Conservation (phyloP, 768 basidiomycete species). For the Russula griseocarnosa region DNA sequence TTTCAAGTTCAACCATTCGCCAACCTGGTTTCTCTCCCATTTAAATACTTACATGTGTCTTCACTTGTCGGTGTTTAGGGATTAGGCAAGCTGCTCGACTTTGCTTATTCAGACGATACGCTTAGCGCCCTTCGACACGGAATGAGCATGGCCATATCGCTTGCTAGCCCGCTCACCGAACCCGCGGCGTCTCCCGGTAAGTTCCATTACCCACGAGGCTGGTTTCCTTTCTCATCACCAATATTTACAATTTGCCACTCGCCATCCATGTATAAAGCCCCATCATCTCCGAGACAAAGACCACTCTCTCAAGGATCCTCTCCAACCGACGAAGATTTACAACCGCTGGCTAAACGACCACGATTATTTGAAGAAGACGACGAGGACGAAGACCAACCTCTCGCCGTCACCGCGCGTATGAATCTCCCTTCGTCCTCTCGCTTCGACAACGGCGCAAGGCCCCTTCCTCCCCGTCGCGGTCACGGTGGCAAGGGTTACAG, state of each 20-base stretch:
- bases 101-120: slow-evolving; percentile 67
- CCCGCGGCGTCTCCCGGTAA: slow-evolving; percentile 52
- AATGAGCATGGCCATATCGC: slow-evolving; percentile 54
- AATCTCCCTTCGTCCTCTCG: slow-evolving; percentile 23
- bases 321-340: slow-evolving; percentile 56
- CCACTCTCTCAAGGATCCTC: slow-evolving; percentile 29
- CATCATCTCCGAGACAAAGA: slow-evolving; percentile 34
- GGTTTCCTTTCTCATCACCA: slow-evolving; percentile 25
- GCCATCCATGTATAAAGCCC: slow-evolving; percentile 30
- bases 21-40: slow-evolving; percentile 3
- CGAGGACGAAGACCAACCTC: slow-evolving; percentile 35
- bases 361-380: slow-evolving; percentile 28
- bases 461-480: slow-evolving; percentile 38
- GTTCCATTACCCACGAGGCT: slow-evolving; percentile 32
- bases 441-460: slow-evolving; percentile 32
- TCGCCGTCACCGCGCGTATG: slow-evolving; percentile 33
- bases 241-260: slow-evolving; percentile 16
- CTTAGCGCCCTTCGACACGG: slow-evolving; percentile 66
- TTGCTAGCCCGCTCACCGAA: slow-evolving; percentile 46
- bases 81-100: slow-evolving; percentile 71
- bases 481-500: slow-evolving; percentile 53
- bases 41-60: background rate
- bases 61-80: slow-evolving; percentile 47
- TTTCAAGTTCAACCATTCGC: slow-evolving; percentile 27
- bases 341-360: slow-evolving; percentile 42